A percentile compares a stretch with the other conserved stretches of the same genome.
Conservation (phyloP, 148 eudicot genomes). For the Heliamphora exappendiculata region DNA sequence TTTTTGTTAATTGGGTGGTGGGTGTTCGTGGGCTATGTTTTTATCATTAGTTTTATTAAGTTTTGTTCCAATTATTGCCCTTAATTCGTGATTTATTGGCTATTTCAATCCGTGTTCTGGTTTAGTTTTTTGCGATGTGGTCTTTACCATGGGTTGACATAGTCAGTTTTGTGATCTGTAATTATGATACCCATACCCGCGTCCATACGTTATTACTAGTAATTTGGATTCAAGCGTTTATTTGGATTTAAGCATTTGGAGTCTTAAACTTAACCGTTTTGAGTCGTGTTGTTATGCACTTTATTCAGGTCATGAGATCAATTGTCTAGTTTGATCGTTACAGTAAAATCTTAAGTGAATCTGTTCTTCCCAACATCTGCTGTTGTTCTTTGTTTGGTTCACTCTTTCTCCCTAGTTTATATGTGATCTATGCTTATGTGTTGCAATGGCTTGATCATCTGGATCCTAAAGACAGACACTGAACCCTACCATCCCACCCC, state of each 20-base stretch:
- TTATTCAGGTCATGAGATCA: too few relatives aligned
- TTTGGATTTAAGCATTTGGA: too few relatives aligned
- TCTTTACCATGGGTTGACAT: neutral
- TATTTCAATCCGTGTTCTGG: neutral
- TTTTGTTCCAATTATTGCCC: neutral
- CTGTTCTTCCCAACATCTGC: slow-evolving; percentile 10
- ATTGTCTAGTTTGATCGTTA: too few relatives aligned
- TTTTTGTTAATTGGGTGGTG: neutral
- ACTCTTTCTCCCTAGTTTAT: slow-evolving; percentile 11
- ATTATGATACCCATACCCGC: too few relatives aligned
- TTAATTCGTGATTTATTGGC: neutral
- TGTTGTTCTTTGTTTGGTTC: slow-evolving; percentile 1
- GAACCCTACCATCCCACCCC: slow-evolving; percentile 18
- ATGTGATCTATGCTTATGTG: neutral
- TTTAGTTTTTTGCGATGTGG: slow-evolving; percentile 1
- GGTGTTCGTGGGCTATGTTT: neutral
- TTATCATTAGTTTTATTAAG: neutral
- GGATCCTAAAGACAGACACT: slow-evolving; percentile 18
- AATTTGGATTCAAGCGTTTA: too few relatives aligned
- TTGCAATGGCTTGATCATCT: slow-evolving; percentile 8
- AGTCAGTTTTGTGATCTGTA: neutral
- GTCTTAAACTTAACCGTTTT: too few relatives aligned
- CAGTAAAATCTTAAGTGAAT: neutral
- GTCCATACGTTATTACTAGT: too few relatives aligned
- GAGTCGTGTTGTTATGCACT: too few relatives aligned